phyloP scores from a whole-genome alignment of 108 stramenopile species.

The Licmophora abbreviata region DNA sequence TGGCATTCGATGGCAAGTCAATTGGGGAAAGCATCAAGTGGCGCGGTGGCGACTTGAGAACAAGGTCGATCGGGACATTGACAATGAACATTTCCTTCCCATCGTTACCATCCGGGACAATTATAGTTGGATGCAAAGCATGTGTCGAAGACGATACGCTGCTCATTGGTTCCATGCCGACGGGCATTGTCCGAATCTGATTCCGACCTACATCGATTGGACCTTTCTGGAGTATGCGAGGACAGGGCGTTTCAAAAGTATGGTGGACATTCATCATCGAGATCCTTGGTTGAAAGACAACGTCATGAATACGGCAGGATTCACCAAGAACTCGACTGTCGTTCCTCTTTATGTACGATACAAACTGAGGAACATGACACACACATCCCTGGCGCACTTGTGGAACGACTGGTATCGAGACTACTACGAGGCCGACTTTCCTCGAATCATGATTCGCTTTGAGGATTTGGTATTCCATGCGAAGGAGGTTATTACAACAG shows the following conservation, averaged over 20 bases:
- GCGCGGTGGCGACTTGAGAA: constrained; percentile 32
- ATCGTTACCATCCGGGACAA: constrained; percentile 83
- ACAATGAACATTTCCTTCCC: constrained; percentile 33
- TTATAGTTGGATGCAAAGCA: constrained; percentile 62
- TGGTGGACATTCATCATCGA: not conserved
- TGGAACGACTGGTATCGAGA: constrained; percentile 75
- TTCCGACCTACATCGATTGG: constrained; percentile 41
- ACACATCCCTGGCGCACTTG: constrained; percentile 43
- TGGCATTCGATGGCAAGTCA: constrained; percentile 36
- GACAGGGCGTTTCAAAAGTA: constrained; percentile 2
- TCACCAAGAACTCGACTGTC: constrained; percentile 2
- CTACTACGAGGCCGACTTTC: constrained; percentile 55
- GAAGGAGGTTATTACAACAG: constrained; percentile 29
- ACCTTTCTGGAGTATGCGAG: constrained; percentile 10
- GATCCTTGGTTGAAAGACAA: constrained; percentile 19
- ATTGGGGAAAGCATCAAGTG: constrained; percentile 81
- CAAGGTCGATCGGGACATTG: constrained; percentile 7
- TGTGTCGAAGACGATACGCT: constrained; percentile 46
- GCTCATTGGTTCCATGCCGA: constrained; percentile 40
- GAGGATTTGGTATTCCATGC: constrained; percentile 72
- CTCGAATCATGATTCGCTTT: constrained; percentile 68
- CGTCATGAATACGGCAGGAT: constrained; percentile 22
- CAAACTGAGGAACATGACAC: constrained; percentile 15
- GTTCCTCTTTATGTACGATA: constrained; percentile 21
- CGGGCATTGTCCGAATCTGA: constrained; percentile 62